A percentile compares a stretch with the other conserved stretches of the same genome.
These are phyloP conservation scores for Zostera marina DNA, from an alignment of 116 monocot genomes.

Conservation along the genomic window DNA sequence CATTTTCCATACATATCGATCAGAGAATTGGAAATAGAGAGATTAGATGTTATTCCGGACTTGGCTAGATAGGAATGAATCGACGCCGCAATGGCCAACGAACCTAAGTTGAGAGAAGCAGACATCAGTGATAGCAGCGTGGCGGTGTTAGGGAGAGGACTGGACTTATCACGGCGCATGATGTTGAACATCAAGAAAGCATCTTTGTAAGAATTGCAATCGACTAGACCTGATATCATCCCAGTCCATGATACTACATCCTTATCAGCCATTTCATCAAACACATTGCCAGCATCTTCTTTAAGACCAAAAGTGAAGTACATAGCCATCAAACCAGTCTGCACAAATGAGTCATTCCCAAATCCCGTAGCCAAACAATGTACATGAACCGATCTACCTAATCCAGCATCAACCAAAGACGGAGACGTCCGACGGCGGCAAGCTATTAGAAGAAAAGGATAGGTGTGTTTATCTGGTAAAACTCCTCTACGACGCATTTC, in stretches of 20 bases:
- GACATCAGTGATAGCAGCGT: slow-evolving; percentile 32
- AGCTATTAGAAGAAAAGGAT: slow-evolving; percentile 33
- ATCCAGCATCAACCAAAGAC: neutral
- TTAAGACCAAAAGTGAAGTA: slow-evolving; percentile 27
- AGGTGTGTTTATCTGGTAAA: slow-evolving; percentile 16
- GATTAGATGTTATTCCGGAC: slow-evolving; percentile 14
- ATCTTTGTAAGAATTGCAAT: slow-evolving; percentile 5
- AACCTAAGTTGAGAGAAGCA: slow-evolving; percentile 24
- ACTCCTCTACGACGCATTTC: neutral
- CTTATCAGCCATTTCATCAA: slow-evolving; percentile 20
- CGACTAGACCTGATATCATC: slow-evolving; percentile 30
- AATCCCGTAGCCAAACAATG: slow-evolving; percentile 22
- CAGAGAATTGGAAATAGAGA: slow-evolving; percentile 35
- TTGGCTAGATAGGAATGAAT: slow-evolving; percentile 36
- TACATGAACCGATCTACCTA: slow-evolving; percentile 22
- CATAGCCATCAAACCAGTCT: slow-evolving; percentile 26
- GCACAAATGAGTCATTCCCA: slow-evolving; percentile 19
- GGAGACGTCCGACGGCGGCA: slow-evolving; percentile 5
- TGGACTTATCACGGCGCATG: slow-evolving; percentile 14
- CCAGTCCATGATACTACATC: slow-evolving; percentile 60
- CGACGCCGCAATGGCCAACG: slow-evolving; percentile 20
- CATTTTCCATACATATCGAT: slow-evolving; percentile 50
- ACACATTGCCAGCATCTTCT: slow-evolving; percentile 10
- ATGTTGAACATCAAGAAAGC: slow-evolving; percentile 29
- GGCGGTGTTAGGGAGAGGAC: slow-evolving; percentile 25